phyloP scores from a whole-genome alignment of 2,329 filamentous ascomycete species.

The Leptographium procerum region DNA sequence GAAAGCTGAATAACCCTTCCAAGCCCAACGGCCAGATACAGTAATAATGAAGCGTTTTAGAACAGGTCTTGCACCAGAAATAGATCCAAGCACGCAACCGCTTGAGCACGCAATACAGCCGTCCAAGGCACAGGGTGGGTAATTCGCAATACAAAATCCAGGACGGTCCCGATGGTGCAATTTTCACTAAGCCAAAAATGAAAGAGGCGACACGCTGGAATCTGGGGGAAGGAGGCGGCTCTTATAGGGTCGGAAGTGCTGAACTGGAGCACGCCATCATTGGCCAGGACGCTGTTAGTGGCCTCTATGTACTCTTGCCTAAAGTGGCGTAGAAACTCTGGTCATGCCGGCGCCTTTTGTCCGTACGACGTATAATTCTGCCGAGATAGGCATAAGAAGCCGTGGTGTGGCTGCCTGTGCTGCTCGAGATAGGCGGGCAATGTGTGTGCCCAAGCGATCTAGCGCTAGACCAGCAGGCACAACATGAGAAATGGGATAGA shows the following conservation, averaged over 20 bases:
- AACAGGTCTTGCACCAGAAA: constrained; percentile 8
- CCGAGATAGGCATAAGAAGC: not conserved
- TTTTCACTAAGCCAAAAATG: not conserved
- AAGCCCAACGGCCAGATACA: not conserved
- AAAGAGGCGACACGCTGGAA: not conserved
- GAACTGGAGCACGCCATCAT: not conserved
- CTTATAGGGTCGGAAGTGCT: not conserved
- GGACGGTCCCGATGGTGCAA: constrained; percentile 2
- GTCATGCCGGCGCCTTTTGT: no score
- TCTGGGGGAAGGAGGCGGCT: not conserved
- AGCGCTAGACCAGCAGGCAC: no score
- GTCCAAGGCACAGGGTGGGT: not conserved
- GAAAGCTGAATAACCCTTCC: not conserved
- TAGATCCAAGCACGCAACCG: constrained; percentile 7
- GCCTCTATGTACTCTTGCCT: not conserved
- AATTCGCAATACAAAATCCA: not conserved
- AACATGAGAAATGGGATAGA: no score
- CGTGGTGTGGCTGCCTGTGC: not conserved
- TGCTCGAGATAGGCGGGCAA: not conserved
- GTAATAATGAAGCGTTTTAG: not conserved
- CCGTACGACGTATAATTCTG: not conserved
- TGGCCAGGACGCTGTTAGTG: not conserved
- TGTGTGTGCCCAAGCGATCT: not conserved
- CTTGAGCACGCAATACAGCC: constrained; percentile 1
- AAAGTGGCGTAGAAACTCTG: no score